Conservation (phyloP, 805 yeast species). For the Metschnikowia lochheadii region DNA sequence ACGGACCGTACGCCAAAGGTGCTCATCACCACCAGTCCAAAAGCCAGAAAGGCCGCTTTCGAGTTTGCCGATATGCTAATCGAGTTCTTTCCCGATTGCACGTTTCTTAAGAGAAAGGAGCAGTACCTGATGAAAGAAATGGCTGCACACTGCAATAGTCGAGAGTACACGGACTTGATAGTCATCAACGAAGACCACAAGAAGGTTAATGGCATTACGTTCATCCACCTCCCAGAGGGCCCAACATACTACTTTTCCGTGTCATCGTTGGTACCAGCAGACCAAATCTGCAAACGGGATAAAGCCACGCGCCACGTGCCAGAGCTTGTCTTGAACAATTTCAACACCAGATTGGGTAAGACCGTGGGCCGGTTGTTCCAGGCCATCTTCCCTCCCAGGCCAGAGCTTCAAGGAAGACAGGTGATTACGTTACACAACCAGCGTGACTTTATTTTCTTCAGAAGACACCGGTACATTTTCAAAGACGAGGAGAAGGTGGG, state of each 20-base stretch:
- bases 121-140: conserved; percentile 84
- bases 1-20: conserved; percentile 69
- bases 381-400: conserved; percentile 85
- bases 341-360: conserved; percentile 86
- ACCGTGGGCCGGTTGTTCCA: conserved; percentile 92
- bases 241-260: conserved; percentile 92
- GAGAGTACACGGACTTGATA: conserved; percentile 83
- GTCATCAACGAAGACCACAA: conserved; percentile 94
- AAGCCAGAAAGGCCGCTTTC: conserved; percentile 82
- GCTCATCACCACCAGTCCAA: conserved; percentile 80
- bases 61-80: conserved; percentile 83
- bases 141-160: conserved; percentile 72
- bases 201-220: conserved; percentile 84
- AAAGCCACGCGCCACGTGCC: conserved; percentile 87
- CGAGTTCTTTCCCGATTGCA: conserved; percentile 80
- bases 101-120: conserved; percentile 82
- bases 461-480: conserved; percentile 91
- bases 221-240: conserved; percentile 91
- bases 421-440: conserved; percentile 95
- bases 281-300: conserved; percentile 82
- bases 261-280: conserved; percentile 69
- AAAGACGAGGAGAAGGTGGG: conserved; percentile 90
- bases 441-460: conserved; percentile 89
- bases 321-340: conserved; percentile 87
- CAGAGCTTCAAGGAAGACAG: conserved; percentile 93